Percentiles rank a stretch among this genome's conserved stretches.
phyloP scores from a whole-genome alignment of 495 filamentous ascomycete species.

The Penicillium cosmopolitanum region DNA sequence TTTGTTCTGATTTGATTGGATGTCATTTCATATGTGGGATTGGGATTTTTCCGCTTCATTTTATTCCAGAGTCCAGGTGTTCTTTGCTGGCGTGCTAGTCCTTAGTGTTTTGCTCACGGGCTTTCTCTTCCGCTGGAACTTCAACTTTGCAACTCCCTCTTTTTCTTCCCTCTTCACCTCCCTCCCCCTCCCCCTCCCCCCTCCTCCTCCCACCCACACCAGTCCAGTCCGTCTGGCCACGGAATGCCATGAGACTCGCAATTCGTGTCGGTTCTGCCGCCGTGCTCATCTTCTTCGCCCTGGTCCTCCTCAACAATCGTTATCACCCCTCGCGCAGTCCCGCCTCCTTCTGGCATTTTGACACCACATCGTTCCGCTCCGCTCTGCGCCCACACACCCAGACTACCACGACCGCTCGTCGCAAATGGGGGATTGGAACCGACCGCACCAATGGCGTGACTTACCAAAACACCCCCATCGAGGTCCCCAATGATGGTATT shows the following conservation, averaged over 20 bases:
- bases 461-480: slow-evolving; percentile 40
- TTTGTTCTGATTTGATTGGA: too few relatives aligned
- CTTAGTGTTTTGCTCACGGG: too few relatives aligned
- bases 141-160: background rate
- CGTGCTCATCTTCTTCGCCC: slow-evolving; percentile 39
- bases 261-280: slow-evolving; percentile 37
- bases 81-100: too few relatives aligned
- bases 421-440: slow-evolving; percentile 30
- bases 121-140: background rate
- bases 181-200: background rate
- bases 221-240: slow-evolving; percentile 13
- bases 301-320: slow-evolving; percentile 42
- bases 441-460: slow-evolving; percentile 12
- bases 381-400: slow-evolving; percentile 16
- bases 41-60: too few relatives aligned
- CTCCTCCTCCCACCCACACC: background rate
- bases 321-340: slow-evolving; percentile 30
- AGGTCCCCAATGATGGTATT: slow-evolving; percentile 42
- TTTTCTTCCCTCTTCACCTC: slow-evolving; percentile 8
- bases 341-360: slow-evolving; percentile 38
- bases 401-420: slow-evolving; percentile 23
- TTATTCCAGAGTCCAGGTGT: too few relatives aligned
- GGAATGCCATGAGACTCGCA: slow-evolving; percentile 51
- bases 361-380: slow-evolving; percentile 28
- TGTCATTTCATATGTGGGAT: too few relatives aligned